phyloP scores from a whole-genome alignment of 352 stramenopile species.

The Aphanomyces invadans region DNA sequence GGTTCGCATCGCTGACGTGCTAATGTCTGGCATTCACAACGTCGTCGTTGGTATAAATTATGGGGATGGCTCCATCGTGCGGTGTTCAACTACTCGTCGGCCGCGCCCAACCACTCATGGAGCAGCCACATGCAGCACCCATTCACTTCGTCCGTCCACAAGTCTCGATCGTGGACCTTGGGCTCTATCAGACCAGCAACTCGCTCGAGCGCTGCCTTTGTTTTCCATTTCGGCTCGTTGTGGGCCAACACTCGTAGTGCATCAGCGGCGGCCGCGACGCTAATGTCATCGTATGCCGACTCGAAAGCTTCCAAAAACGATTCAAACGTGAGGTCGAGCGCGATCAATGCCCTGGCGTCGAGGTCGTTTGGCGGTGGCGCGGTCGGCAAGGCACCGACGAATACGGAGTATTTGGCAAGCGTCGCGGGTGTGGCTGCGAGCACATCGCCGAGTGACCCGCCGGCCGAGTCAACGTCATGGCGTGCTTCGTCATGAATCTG shows the following conservation, averaged over 20 bases:
- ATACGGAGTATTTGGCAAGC: background rate
- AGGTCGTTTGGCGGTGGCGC: background rate
- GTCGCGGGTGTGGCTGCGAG: background rate
- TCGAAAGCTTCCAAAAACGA: slow-evolving; percentile 43
- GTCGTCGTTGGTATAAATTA: too few relatives aligned
- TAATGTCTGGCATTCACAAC: too few relatives aligned
- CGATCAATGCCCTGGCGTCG: slow-evolving; percentile 5
- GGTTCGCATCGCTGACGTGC: too few relatives aligned
- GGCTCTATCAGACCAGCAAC: slow-evolving; percentile 34
- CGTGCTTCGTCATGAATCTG: background rate
- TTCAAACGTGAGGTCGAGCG: slow-evolving; percentile 28
- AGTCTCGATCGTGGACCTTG: slow-evolving; percentile 33
- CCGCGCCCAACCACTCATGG: too few relatives aligned
- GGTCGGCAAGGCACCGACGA: background rate
- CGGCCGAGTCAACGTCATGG: background rate
- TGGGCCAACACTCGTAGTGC: slow-evolving; percentile 34
- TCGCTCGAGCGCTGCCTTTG: slow-evolving; percentile 34
- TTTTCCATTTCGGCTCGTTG: slow-evolving; percentile 27
- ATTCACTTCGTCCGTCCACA: slow-evolving; percentile 37
- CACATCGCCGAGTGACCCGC: background rate
- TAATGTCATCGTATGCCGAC: slow-evolving; percentile 29
- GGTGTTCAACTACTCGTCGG: too few relatives aligned
- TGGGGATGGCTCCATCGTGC: too few relatives aligned
- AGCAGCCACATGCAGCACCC: slow-evolving; percentile 35
- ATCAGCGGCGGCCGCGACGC: slow-evolving; percentile 31